Base-by-base conservation (phyloP, 306 rosid species). In the Acmispon strigosus region DNA sequence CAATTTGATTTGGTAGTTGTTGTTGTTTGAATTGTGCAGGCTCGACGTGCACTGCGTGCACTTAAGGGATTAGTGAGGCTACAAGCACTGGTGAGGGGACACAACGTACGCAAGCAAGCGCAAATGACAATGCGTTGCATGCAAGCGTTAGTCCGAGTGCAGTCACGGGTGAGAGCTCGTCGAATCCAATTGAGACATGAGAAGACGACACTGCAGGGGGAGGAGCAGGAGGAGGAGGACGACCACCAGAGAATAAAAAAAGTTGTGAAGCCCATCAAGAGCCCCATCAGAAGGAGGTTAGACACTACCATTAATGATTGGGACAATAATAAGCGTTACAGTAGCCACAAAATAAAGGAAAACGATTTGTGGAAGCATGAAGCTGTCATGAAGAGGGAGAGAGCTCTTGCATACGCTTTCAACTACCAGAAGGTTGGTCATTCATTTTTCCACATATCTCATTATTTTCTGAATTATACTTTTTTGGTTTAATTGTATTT, bases 71-170 rank as follows among this genome's bases (percentile, higher is more conserved):
- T 94, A 22, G 99, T 94, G 79, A 86, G 96, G 69, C 69, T 94
- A 20, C 99, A 94, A 47, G 99, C 99, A 47, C 79, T 94, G 32
- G 99, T 91, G 71, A 89, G 99, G 75, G 97, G 99, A 13, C 88
- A 94, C 37, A 94, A 91, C 48, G 99, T 94, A 48, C 62, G 99
- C 15, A 94, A 91, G 84, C 99, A 94, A 85, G 97, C 99, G 5
- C 92, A 87, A n/a, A 80, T 89, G 95, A 94, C 99, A 39, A 94
- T 94, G 99, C 82, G 96, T 4, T 91, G 99, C 74, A 94, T 94
- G 97, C 96, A 94, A 74, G 99, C 99, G 9, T 70, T 94, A 16
- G 99, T 94, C 2, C 75, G 99, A 0, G 99, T 91, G 3, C 99
- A 94, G 34, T 87, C 87, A 16, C 82, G 91, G 80, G 96, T 94